Evolutionary conservation across 345 rosid genomes (phyloP).

Genomic region (Nasturtium officinale): DNA sequence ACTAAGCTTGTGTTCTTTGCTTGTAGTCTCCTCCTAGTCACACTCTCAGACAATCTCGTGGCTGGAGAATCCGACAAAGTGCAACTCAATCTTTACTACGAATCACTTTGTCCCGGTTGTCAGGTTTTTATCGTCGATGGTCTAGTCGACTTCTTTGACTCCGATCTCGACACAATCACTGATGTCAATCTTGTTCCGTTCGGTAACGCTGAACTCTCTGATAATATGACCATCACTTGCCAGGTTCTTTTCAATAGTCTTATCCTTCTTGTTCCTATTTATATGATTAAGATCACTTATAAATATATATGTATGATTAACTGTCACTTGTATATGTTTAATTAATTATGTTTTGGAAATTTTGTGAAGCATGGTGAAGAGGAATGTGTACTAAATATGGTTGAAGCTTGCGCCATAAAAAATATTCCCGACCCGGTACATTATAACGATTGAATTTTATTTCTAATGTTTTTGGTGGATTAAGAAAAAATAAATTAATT

Average conservation of each 20-base stretch:
- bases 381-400: slow-evolving; percentile 62
- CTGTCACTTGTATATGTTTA: background rate
- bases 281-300: background rate
- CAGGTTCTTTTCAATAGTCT: slow-evolving; percentile 38
- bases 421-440: slow-evolving; percentile 54
- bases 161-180: slow-evolving; percentile 41
- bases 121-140: slow-evolving; percentile 43
- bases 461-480: background rate
- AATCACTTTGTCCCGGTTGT: slow-evolving; percentile 52
- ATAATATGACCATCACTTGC: slow-evolving; percentile 37
- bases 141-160: slow-evolving; percentile 35
- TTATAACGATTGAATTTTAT: background rate
- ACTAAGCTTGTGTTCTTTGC: slow-evolving; percentile 6
- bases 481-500: background rate
- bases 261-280: background rate
- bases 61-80: slow-evolving; percentile 25
- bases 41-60: slow-evolving; percentile 10
- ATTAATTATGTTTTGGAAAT: background rate
- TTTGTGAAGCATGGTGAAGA: slow-evolving; percentile 65
- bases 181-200: slow-evolving; percentile 53
- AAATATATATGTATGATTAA: background rate
- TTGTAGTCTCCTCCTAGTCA: background rate
- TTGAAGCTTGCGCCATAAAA: slow-evolving; percentile 67
- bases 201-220: slow-evolving; percentile 41
- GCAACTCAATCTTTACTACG: slow-evolving; percentile 44